phyloP scores from a whole-genome alignment of 2,329 filamentous ascomycete species.

The Monosporascus cannonballus region DNA sequence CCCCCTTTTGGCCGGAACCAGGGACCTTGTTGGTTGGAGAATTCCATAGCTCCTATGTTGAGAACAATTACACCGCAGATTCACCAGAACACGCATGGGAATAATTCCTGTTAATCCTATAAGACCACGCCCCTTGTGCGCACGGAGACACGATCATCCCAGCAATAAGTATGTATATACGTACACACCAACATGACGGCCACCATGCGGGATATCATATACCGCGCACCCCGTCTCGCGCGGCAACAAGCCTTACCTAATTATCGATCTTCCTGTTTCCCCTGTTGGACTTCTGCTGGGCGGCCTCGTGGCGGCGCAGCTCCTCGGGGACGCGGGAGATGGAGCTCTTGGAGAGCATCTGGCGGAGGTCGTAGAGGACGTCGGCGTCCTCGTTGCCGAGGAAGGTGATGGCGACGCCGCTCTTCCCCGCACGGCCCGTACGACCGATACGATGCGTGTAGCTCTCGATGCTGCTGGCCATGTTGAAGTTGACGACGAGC shows the following conservation, averaged over 20 bases:
- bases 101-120: no score
- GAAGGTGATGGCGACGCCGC: slow-evolving; percentile 93
- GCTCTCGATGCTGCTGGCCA: slow-evolving; percentile 86
- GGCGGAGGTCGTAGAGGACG: slow-evolving; percentile 87
- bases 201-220: neutral
- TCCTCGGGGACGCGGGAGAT: slow-evolving; percentile 91
- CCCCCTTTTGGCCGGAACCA: no score
- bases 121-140: no score
- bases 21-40: no score
- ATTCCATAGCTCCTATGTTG: no score
- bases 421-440: slow-evolving; percentile 96
- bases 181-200: slow-evolving; percentile 4
- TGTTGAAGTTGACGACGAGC: slow-evolving; percentile 98
- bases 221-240: no score
- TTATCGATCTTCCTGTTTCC: slow-evolving; percentile 23
- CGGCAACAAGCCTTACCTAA: neutral
- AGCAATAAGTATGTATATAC: no score
- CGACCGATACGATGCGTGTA: slow-evolving; percentile 97
- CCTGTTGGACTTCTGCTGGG: slow-evolving; percentile 70
- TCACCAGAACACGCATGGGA: no score
- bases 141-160: no score
- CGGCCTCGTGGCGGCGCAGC: slow-evolving; percentile 78
- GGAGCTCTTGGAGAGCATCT: slow-evolving; percentile 87
- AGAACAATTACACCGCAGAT: no score
- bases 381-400: slow-evolving; percentile 84